Conservation (phyloP, 2,329 filamentous ascomycete species). For the Colletotrichum plurivorum region DNA sequence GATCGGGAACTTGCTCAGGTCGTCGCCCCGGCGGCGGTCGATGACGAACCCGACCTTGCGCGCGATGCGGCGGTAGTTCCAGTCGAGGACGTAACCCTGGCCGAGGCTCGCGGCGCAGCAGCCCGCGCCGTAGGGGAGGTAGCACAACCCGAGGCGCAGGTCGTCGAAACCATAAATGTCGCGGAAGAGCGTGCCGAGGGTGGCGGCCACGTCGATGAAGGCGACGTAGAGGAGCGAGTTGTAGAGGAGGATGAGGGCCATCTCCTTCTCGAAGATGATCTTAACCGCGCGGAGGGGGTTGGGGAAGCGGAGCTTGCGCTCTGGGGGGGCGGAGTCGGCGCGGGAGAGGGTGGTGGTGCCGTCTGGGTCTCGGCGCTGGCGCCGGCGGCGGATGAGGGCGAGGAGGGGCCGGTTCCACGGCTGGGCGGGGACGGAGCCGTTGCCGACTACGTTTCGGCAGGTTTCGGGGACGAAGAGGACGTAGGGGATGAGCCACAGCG, state of each 20-base stretch:
- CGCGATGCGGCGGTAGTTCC: slow-evolving; percentile 80
- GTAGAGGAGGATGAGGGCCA: slow-evolving; percentile 66
- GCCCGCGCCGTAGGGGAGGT: slow-evolving; percentile 67
- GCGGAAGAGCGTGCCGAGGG: slow-evolving; percentile 66
- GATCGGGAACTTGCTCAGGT: slow-evolving; percentile 67
- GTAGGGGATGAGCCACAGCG: slow-evolving; percentile 67
- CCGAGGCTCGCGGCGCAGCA: slow-evolving; percentile 63
- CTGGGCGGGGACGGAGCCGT: slow-evolving; percentile 72
- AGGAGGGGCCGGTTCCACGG: slow-evolving; percentile 71
- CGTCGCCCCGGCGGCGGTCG: slow-evolving; percentile 69
- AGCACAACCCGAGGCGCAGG: slow-evolving; percentile 67
- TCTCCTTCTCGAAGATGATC: slow-evolving; percentile 71
- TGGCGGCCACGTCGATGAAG: slow-evolving; percentile 68
- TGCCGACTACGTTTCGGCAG: slow-evolving; percentile 71
- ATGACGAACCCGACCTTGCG: slow-evolving; percentile 72
- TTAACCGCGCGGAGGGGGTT: slow-evolving; percentile 70
- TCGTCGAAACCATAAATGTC: slow-evolving; percentile 66
- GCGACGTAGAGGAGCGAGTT: slow-evolving; percentile 69
- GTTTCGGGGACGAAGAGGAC: slow-evolving; percentile 72
- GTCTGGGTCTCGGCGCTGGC: slow-evolving; percentile 42
- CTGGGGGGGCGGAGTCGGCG: slow-evolving; percentile 49
- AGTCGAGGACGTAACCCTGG: slow-evolving; percentile 73
- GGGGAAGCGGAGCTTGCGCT: slow-evolving; percentile 64
- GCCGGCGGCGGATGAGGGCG: slow-evolving; percentile 60
- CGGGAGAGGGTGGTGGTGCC: not conserved